These are phyloP conservation scores for Aspergillus eucalypticola DNA, from an alignment of 2,329 filamentous ascomycete species.

Conservation along the genomic window DNA sequence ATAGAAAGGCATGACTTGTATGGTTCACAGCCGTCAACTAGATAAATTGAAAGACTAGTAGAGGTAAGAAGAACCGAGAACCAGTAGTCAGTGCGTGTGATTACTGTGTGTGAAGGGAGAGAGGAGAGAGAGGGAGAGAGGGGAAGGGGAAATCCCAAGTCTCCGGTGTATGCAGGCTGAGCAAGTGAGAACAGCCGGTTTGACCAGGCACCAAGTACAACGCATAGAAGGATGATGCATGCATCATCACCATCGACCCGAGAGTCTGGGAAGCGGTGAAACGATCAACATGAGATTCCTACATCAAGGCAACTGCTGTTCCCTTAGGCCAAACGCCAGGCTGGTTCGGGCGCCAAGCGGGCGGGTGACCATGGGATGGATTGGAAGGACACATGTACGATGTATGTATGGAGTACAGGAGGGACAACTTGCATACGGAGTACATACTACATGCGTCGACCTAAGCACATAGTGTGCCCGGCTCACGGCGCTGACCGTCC, in stretches of 20 bases:
- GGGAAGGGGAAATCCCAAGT: not conserved
- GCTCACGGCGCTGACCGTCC: not conserved
- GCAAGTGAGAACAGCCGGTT: not conserved
- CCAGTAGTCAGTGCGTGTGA: not conserved
- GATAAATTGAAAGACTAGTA: not conserved
- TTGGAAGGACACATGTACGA: slow-evolving; percentile 1
- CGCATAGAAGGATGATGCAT: slow-evolving; percentile 36
- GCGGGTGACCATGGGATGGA: slow-evolving; percentile 4
- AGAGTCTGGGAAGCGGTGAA: slow-evolving; percentile 22
- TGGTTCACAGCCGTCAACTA: not conserved
- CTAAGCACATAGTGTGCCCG: not conserved
- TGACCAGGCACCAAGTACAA: slow-evolving; percentile 2
- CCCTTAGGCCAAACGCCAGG: not conserved
- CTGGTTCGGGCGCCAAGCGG: slow-evolving; percentile 4
- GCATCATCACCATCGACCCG: slow-evolving; percentile 32
- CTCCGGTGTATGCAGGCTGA: not conserved
- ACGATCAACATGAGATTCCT: slow-evolving; percentile 14
- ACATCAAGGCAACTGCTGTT: slow-evolving; percentile 1
- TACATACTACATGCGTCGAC: not conserved
- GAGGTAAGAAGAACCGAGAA: not conserved
- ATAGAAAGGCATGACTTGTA: not conserved
- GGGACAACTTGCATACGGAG: slow-evolving; percentile 3
- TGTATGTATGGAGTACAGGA: not conserved
- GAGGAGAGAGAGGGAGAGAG: not conserved
- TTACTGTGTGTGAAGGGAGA: not conserved